Conservation (phyloP, 2,329 filamentous ascomycete genomes). For the Hypoxylon sp. region DNA sequence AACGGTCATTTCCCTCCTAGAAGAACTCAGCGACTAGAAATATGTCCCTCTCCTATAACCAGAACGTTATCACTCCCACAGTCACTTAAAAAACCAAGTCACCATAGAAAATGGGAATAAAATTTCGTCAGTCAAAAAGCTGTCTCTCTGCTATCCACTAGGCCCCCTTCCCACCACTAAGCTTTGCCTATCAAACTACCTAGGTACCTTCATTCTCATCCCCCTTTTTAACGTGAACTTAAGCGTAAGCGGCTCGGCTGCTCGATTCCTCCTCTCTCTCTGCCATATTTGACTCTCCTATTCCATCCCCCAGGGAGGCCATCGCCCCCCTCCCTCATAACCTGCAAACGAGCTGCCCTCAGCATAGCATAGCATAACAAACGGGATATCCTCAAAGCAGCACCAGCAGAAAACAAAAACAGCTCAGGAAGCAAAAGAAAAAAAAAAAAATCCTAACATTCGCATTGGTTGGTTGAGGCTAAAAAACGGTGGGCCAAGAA, state of each 20-base stretch:
- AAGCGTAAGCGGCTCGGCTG: not conserved
- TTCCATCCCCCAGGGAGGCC: too few relatives aligned
- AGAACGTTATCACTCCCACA: not conserved
- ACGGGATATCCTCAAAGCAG: conserved; percentile 39
- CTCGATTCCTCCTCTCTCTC: not conserved
- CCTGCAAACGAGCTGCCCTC: not conserved
- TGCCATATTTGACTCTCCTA: not conserved
- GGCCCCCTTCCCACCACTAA: not conserved
- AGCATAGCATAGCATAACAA: not conserved
- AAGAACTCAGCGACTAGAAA: too few relatives aligned
- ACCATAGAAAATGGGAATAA: conserved; percentile 24
- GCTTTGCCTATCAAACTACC: conserved; percentile 3
- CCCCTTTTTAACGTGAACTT: not conserved
- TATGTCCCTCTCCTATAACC: not conserved
- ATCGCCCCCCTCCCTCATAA: not conserved
- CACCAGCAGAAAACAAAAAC: conserved; percentile 17
- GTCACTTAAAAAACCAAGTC: not conserved
- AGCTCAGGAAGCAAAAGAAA: conserved; percentile 13
- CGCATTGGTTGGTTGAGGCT: conserved; percentile 12
- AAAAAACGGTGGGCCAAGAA: conserved; percentile 39
- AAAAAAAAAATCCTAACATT: conserved; percentile 46
- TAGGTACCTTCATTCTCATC: not conserved
- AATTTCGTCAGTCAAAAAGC: conserved; percentile 18
- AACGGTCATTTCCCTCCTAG: too few relatives aligned
- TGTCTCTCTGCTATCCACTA: conserved; percentile 9